Base-by-base conservation (phyloP, 2,329 filamentous ascomycete genomes). In the Cylindrodendrum hubeiense region DNA sequence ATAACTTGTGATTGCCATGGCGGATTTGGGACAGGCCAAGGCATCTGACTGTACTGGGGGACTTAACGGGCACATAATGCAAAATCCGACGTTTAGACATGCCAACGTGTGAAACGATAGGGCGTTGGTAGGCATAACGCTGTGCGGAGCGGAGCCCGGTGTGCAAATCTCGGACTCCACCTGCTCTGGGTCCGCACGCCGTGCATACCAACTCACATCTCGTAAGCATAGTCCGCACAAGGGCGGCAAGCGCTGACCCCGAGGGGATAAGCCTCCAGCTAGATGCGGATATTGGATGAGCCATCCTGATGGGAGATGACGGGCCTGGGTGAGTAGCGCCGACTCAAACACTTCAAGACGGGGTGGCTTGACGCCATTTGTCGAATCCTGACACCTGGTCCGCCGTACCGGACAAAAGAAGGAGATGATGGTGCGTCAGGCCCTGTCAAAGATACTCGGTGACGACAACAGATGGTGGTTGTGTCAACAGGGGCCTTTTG, bases 211-310 rank as follows among this genome's bases (percentile, higher is more conserved):
- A 43, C 19, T 52, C 62, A 21, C 52, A 70, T 73, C 65, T 73
- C 65, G 70, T 74, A 69, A 74, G 72, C 72, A 51, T 54, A 67
- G 53, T 62, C 62, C 65, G 68, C 71, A 70, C 56, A 51, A 34
- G 61, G 51, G 46, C 54, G 63, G 56, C 65, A 74, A 72, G 67
- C 37, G 63, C 67, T 67, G 60, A 66, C 71, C 62, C 63, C 66
- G 65, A 17, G 26, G 41, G 28, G 55, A 55, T 39, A 65, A 54
- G 47, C 50, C 71, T 60, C 63, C 61, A 65, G 41, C 46, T 30
- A 37, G 37, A 61, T 66, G 68, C 62, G 63, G 65, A 54, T 24
- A 61, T 67, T 66, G 49, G 54, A 63, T 58, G 71, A 63, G 67
- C 49, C 57, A 63, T 65, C 22, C 17, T 63, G 60, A 60, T 41